Evolutionary conservation across 345 rosid species (phyloP).

Genomic region (Lagerstroemia speciosa): DNA sequence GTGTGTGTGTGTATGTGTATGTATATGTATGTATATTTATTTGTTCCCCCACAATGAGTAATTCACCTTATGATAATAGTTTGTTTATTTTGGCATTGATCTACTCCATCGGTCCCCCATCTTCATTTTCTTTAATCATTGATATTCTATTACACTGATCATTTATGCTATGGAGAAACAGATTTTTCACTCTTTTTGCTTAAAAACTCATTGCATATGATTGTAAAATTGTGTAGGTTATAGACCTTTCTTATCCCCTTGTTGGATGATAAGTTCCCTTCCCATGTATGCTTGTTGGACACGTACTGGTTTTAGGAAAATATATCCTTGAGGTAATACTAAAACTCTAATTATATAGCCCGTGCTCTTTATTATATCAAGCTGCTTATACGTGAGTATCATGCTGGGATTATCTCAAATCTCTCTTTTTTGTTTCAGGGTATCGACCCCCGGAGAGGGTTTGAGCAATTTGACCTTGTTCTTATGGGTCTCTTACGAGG

Average conservation of each 20-base stretch:
- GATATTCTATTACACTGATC: too few species aligned
- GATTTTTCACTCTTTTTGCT: too few species aligned
- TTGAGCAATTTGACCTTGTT: conserved; percentile 69
- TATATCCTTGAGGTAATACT: conserved; percentile 79
- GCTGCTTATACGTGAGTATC: background rate
- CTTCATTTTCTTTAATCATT: too few species aligned
- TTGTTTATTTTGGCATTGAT: too few species aligned
- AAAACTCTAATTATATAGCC: background rate
- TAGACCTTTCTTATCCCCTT: conserved; percentile 84
- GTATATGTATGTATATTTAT: too few species aligned
- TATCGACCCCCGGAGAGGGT: conserved; percentile 59
- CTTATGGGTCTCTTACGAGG: conserved; percentile 75
- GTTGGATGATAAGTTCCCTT: conserved; percentile 86
- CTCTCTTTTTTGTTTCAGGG: conserved; percentile 34
- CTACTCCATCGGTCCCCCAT: too few species aligned
- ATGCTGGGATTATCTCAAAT: background rate
- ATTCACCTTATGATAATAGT: too few species aligned
- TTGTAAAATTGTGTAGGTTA: too few species aligned
- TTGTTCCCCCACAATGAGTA: too few species aligned
- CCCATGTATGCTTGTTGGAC: conserved; percentile 98
- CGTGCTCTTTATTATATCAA: background rate
- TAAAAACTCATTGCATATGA: too few species aligned
- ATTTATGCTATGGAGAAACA: too few species aligned
- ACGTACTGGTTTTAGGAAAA: conserved; percentile 91
- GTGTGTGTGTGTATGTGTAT: too few species aligned